A percentile compares a stretch with the other conserved stretches of the same genome.
These are phyloP conservation scores for Monosporascus sp. DNA, from an alignment of 2,329 filamentous ascomycete species.

Conservation along the genomic window DNA sequence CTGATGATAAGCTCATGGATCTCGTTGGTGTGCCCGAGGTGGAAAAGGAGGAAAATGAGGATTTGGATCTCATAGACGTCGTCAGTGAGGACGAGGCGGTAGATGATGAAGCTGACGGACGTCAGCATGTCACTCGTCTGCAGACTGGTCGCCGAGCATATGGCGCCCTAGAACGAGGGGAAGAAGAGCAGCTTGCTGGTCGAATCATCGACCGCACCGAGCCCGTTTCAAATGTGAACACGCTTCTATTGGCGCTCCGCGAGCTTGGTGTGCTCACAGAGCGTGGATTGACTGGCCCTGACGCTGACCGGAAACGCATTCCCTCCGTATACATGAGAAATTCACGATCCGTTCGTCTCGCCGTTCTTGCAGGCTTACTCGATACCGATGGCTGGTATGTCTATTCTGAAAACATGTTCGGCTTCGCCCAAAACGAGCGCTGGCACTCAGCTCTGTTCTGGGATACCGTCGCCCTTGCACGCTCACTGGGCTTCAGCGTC, in stretches of 20 bases:
- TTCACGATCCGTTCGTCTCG: constrained; percentile 5
- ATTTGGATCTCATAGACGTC: not conserved
- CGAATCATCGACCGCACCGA: not conserved
- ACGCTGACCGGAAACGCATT: not conserved
- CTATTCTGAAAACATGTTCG: constrained; percentile 1
- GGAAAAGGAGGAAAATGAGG: constrained; percentile 1
- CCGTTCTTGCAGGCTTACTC: constrained; percentile 4
- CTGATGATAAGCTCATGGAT: not conserved
- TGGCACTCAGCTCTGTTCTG: constrained; percentile 2
- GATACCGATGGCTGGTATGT: constrained; percentile 5
- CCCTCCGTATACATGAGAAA: constrained; percentile 5
- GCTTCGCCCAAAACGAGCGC: not conserved
- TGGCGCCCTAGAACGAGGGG: not conserved
- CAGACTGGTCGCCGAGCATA: constrained; percentile 1
- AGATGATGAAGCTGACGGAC: not conserved
- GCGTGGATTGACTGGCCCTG: no score
- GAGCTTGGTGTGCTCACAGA: not conserved
- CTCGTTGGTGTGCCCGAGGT: not conserved
- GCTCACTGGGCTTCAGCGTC: constrained; percentile 5
- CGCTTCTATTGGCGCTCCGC: constrained; percentile 1
- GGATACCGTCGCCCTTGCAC: constrained; percentile 6
- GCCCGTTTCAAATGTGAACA: not conserved
- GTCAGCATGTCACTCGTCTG: constrained; percentile 1
- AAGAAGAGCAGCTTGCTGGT: constrained; percentile 3
- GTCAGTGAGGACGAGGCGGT: not conserved